phyloP scores from a whole-genome alignment of 2,329 filamentous ascomycete species.

The Aspergillus clavatus region DNA sequence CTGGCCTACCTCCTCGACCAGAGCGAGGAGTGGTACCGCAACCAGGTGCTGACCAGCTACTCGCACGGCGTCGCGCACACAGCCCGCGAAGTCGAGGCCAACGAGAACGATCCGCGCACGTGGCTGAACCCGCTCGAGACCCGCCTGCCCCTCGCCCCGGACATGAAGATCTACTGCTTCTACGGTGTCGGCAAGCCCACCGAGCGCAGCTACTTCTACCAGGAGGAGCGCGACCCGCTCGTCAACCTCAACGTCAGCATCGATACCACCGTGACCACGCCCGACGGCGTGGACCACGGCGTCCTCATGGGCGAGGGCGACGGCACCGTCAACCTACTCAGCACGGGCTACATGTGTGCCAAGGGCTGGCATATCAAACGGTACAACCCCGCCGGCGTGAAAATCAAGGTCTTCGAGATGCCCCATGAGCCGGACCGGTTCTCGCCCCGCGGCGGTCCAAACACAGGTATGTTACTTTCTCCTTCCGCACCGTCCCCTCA shows the following conservation, averaged over 20 bases:
- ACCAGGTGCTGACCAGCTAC: slow-evolving; percentile 69
- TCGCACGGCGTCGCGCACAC: slow-evolving; percentile 86
- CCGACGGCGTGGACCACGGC: slow-evolving; percentile 64
- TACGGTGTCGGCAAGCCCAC: slow-evolving; percentile 92
- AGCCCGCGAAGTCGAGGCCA: slow-evolving; percentile 70
- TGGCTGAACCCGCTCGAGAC: slow-evolving; percentile 98
- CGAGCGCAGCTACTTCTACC: slow-evolving; percentile 89
- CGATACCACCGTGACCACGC: slow-evolving; percentile 47
- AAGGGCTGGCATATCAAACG: slow-evolving; percentile 90
- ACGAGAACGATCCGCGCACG: slow-evolving; percentile 70
- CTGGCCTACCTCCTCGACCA: slow-evolving; percentile 72
- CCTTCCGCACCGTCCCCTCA: slow-evolving; percentile 41
- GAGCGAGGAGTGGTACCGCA: slow-evolving; percentile 78
- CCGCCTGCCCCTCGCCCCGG: slow-evolving; percentile 77
- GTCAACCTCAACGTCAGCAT: slow-evolving; percentile 53
- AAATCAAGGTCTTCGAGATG: slow-evolving; percentile 90
- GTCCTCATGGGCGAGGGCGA: slow-evolving; percentile 96
- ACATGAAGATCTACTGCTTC: slow-evolving; percentile 94
- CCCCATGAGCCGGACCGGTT: slow-evolving; percentile 91
- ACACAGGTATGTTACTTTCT: slow-evolving; percentile 52
- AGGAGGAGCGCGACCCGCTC: slow-evolving; percentile 60
- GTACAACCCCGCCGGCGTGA: slow-evolving; percentile 80
- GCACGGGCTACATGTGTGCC: slow-evolving; percentile 92
- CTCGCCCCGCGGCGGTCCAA: slow-evolving; percentile 68
- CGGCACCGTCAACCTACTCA: slow-evolving; percentile 90